Evolutionary conservation across 2,329 filamentous ascomycete species (phyloP), one percentile per base, ranked within the genome.

Genomic region (Aureobasidium melanogenum): DNA sequence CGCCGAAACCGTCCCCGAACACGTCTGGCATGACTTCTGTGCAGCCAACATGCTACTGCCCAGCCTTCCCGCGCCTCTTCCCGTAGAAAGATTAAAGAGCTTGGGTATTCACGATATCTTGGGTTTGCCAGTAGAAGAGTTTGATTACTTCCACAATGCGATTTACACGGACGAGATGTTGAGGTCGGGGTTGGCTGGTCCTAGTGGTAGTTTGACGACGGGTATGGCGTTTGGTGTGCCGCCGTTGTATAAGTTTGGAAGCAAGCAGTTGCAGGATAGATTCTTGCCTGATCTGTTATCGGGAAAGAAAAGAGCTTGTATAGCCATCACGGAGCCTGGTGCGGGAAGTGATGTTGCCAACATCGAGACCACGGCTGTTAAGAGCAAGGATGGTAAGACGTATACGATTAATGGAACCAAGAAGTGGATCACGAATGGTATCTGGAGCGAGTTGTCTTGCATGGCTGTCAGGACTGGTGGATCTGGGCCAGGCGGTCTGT

Each of bases 391-490:
- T 68, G 87, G 87, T 12, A 85, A 84, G 69, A 75, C 83, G 67
- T 91, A 87, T 69, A 79, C 91, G 50, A 75, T 91, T 51, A 90
- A 88, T 62, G 88, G 88, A n/a, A 79, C 81, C 0, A 91, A 91
- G 80, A 90, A 91, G 75, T 91, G 88, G 88, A 88, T 89, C 68
- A 88, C 86, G 0, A 88, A 88, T 67, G 88, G 84, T 5, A 84
- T 88, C 63, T 89, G 85, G 86, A 78, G 82, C 5, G 83, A 90
- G 62, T 85, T 84, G 66, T 79, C 81, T 7, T 82, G 80, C 34
- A 89, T 89, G 85, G 88, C 88, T 0, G 88, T 91, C 1, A 81
- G 88, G 36, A 91, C 88, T 0, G 87, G 87, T 17, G 85, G 83
- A 0, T 80, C 84, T 0, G 86, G 86, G 0, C 76, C 84, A 0